These are phyloP conservation scores for Thelonectria olida DNA, from an alignment of 2,329 filamentous ascomycete species.

Conservation along the genomic window DNA sequence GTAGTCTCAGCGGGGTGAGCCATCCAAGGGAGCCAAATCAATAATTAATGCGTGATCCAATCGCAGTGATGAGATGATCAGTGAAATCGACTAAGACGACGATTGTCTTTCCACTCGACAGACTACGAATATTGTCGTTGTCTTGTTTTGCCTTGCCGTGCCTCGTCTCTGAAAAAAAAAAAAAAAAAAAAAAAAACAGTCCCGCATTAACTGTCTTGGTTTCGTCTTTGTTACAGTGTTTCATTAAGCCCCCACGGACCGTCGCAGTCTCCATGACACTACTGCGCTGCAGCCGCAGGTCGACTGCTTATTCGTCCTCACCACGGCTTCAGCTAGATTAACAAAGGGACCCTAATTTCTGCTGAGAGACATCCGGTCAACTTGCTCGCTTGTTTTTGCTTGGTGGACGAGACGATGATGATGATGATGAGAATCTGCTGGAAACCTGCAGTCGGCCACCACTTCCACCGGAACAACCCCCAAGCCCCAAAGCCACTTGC, in stretches of 20 bases:
- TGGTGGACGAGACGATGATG: too few relatives aligned
- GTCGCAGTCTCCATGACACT: not conserved
- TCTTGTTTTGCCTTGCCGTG: constrained; percentile 2
- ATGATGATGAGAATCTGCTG: too few relatives aligned
- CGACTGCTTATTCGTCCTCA: constrained; percentile 14
- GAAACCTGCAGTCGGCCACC: too few relatives aligned
- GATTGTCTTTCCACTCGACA: too few relatives aligned
- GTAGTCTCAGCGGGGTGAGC: not conserved
- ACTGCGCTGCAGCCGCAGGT: not conserved
- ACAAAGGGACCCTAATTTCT: not conserved
- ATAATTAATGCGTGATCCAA: not conserved
- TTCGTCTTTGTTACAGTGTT: constrained; percentile 13
- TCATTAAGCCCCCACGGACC: constrained; percentile 1
- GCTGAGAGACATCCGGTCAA: too few relatives aligned
- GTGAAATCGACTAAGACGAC: not conserved
- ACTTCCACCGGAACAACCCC: too few relatives aligned
- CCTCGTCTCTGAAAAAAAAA: not conserved
- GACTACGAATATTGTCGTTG: constrained; percentile 2
- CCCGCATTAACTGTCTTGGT: constrained; percentile 10
- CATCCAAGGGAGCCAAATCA: not conserved
- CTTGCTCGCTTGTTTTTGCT: too few relatives aligned
- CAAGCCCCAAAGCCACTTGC: too few relatives aligned
- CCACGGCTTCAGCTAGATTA: constrained; percentile 22
- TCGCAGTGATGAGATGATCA: not conserved
- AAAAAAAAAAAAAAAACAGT: too few relatives aligned